These are phyloP conservation scores for Exophiala sp. DNA, from an alignment of 2,329 filamentous ascomycete species.

Conservation along the genomic window DNA sequence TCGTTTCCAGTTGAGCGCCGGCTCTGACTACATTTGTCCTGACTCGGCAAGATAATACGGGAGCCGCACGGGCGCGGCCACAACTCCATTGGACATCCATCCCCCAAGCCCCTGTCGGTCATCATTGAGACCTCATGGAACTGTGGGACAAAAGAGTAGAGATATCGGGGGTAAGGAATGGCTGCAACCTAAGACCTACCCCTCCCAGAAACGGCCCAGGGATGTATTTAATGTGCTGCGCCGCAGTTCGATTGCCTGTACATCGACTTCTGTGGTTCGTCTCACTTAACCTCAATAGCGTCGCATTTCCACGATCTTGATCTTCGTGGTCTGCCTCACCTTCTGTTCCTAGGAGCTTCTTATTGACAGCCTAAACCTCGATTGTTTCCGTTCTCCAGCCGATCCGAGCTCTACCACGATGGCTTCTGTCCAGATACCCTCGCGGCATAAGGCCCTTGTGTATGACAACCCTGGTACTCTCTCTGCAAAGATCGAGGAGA, in stretches of 20 bases:
- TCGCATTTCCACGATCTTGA: neutral
- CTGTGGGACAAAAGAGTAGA: too few species aligned
- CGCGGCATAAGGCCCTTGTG: constrained; percentile 57
- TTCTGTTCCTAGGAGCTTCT: neutral
- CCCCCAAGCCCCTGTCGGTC: neutral
- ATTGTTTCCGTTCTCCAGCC: neutral
- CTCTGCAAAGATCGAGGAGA: constrained; percentile 57
- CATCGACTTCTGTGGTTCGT: too few species aligned
- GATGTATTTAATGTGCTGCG: too few species aligned
- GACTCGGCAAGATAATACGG: neutral
- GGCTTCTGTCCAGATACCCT: constrained; percentile 44
- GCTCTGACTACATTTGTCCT: too few species aligned
- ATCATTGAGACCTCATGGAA: too few species aligned
- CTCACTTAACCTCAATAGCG: too few species aligned
- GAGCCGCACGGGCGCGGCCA: neutral
- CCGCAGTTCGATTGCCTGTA: too few species aligned
- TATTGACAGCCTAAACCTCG: neutral
- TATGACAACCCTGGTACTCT: constrained; percentile 62
- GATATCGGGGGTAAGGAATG: neutral
- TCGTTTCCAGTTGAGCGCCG: too few species aligned
- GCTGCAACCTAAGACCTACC: neutral
- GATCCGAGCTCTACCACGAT: constrained; percentile 27
- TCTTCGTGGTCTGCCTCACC: too few species aligned
- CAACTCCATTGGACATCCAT: neutral
- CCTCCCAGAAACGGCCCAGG: neutral